Conservation (phyloP, 106 monocot species). For the Allium cepa region DNA sequence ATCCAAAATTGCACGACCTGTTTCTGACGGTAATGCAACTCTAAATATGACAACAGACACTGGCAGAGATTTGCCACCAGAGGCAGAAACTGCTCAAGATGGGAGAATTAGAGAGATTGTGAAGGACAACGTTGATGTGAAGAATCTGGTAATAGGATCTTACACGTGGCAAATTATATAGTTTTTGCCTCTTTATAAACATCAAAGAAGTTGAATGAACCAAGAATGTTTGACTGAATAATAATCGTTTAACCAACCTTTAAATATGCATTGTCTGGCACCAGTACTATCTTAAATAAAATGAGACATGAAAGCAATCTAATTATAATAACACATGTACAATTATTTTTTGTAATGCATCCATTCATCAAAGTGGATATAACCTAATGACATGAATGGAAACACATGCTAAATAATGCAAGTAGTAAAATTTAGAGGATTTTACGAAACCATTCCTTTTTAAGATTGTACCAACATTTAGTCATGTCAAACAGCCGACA, state of each 20-base stretch:
- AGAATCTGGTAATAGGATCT: constrained; percentile 10
- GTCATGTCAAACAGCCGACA: too few relatives aligned
- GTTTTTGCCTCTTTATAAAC: not conserved
- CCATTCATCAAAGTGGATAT: too few relatives aligned
- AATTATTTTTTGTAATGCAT: too few relatives aligned
- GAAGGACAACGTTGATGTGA: constrained; percentile 37
- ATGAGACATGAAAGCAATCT: not conserved
- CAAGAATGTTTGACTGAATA: not conserved
- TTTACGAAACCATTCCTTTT: too few relatives aligned
- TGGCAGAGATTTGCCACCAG: constrained; percentile 38
- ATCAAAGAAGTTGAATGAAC: not conserved
- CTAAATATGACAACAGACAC: constrained; percentile 26
- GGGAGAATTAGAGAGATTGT: constrained; percentile 51
- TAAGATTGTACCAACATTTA: too few relatives aligned
- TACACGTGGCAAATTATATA: not conserved
- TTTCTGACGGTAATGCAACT: constrained; percentile 38
- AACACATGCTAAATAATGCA: too few relatives aligned
- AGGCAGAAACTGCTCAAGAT: constrained; percentile 45
- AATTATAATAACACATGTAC: too few relatives aligned
- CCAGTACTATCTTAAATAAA: not conserved
- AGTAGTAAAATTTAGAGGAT: too few relatives aligned
- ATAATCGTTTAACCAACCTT: not conserved
- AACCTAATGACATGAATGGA: too few relatives aligned
- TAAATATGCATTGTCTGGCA: not conserved
- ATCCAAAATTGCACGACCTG: constrained; percentile 32